A percentile compares a stretch with the other conserved stretches of the same genome.
Evolutionary conservation across 2,329 filamentous ascomycete species (phyloP).

Genomic region (Pseudogymnoascus pannorum): DNA sequence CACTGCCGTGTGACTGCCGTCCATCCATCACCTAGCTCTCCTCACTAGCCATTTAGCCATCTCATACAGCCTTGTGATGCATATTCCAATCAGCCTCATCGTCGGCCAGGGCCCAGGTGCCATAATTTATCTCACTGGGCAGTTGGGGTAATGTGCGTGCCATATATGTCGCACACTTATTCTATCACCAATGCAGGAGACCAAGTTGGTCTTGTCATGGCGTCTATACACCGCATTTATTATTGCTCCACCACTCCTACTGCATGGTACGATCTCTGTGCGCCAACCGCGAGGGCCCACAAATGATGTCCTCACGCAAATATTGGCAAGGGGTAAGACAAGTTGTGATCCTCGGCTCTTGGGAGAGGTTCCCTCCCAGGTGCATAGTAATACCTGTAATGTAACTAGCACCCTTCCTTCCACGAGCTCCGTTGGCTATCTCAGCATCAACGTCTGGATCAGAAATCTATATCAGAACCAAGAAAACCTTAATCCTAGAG

Average conservation of each 20-base stretch:
- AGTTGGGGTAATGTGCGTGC: not conserved
- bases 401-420: not conserved
- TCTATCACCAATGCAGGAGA: not conserved
- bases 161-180: not conserved
- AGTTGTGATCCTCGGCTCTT: not conserved
- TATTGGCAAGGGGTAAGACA: constrained; percentile 5
- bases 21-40: not conserved
- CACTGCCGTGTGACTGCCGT: not conserved
- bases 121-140: not conserved
- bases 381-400: not conserved
- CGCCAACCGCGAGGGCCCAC: not conserved
- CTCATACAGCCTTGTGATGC: not conserved
- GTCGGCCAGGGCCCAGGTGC: not conserved
- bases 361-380: not conserved
- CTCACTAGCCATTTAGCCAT: not conserved
- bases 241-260: not conserved
- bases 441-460: not conserved
- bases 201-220: not conserved
- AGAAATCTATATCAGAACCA: not conserved
- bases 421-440: constrained; percentile 1
- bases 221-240: not conserved
- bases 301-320: not conserved
- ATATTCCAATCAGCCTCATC: not conserved
- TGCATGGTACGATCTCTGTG: not conserved
- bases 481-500: not conserved